phyloP scores from a whole-genome alignment of 768 basidiomycete species.

The Hypholoma sublateritium region DNA sequence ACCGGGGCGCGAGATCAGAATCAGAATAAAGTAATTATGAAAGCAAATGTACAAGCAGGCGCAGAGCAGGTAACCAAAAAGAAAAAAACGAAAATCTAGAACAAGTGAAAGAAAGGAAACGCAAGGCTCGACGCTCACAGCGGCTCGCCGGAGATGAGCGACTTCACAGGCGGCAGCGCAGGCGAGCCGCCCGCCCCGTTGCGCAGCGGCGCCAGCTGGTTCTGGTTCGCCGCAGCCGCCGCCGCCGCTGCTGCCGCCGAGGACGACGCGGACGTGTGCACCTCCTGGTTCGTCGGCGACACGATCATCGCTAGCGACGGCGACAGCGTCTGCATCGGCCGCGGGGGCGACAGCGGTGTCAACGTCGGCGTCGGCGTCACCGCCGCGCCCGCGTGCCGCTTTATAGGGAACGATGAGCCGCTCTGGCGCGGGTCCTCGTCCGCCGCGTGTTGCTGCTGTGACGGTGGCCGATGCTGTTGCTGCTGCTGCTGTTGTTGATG shows the following conservation, averaged over 20 bases:
- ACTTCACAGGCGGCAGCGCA: conserved; percentile 22
- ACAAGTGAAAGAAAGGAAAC: not conserved
- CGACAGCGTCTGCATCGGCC: conserved; percentile 49
- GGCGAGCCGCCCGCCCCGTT: conserved; percentile 22
- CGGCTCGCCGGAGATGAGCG: conserved; percentile 21
- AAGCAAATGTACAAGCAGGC: not conserved
- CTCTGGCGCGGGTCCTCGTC: conserved; percentile 25
- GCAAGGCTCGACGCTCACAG: conserved; percentile 3
- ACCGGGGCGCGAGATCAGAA: not conserved
- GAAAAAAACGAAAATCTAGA: not conserved
- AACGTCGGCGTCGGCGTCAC: conserved; percentile 30
- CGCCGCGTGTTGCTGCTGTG: conserved; percentile 8
- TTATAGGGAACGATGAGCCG: conserved; percentile 23
- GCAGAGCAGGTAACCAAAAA: conserved; percentile 3
- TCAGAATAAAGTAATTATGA: not conserved
- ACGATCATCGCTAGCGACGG: conserved; percentile 66
- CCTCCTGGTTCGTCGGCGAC: conserved; percentile 49
- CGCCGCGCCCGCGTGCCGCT: conserved; percentile 36
- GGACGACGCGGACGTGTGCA: conserved; percentile 27
- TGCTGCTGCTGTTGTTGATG: conserved; percentile 12
- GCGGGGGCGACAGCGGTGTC: conserved; percentile 29
- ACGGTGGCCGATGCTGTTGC: not conserved
- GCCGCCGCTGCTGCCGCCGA: too few relatives aligned
- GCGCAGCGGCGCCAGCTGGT: conserved; percentile 31
- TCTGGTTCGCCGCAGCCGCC: conserved; percentile 14